These are phyloP conservation scores for Saccharum officinarum DNA, from an alignment of 176 grass and related monocot species.

Conservation along the genomic window DNA sequence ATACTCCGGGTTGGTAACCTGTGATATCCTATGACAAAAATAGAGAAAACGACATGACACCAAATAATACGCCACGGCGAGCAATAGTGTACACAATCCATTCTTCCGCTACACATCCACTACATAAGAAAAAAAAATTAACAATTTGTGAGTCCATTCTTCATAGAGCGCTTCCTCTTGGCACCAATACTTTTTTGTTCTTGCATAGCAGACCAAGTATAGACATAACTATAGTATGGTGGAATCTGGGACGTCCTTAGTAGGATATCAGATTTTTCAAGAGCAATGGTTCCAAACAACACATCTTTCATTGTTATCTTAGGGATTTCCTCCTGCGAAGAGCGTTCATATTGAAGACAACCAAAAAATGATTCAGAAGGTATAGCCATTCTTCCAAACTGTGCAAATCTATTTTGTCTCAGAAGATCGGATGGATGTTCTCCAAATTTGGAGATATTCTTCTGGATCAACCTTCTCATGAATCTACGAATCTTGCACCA, in stretches of 20 bases:
- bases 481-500: neutral
- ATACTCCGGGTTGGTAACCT: too few relatives aligned
- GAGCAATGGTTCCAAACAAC: neutral
- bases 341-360: neutral
- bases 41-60: too few relatives aligned
- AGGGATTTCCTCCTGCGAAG: neutral
- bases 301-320: neutral
- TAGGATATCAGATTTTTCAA: neutral
- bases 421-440: neutral
- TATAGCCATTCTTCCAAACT: neutral
- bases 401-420: neutral
- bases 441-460: neutral
- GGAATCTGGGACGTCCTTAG: neutral
- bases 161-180: too few relatives aligned
- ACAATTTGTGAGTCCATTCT: too few relatives aligned
- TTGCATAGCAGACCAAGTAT: too few relatives aligned
- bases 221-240: neutral
- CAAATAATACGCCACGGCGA: too few relatives aligned
- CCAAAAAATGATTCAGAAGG: neutral
- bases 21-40: too few relatives aligned
- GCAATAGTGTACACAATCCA: too few relatives aligned
- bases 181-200: too few relatives aligned
- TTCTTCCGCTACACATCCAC: too few relatives aligned
- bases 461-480: neutral
- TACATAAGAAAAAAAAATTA: too few relatives aligned